These are phyloP conservation scores for Acacia acuminata DNA, from an alignment of 306 rosid genomes.

Conservation along the genomic window DNA sequence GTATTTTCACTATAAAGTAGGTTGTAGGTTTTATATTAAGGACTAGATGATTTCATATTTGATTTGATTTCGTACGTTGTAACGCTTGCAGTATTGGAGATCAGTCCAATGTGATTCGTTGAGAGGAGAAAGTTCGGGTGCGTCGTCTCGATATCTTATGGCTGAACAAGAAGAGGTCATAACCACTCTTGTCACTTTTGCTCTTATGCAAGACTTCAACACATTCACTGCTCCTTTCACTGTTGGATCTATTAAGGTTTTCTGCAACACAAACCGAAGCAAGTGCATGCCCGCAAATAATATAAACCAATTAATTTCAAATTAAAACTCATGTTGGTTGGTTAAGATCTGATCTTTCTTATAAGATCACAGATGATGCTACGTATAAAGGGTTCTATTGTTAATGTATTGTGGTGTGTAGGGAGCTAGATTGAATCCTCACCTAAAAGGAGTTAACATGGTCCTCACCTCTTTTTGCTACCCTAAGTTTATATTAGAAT, in stretches of 20 bases:
- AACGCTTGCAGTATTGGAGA: conserved; percentile 65
- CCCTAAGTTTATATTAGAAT: no score
- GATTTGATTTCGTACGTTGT: conserved; percentile 43
- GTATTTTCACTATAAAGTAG: background rate
- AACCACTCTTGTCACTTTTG: conserved; percentile 66
- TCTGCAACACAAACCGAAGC: conserved; percentile 31
- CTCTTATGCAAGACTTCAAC: conserved; percentile 65
- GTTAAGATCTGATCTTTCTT: background rate
- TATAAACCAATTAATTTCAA: background rate
- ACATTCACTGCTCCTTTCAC: conserved; percentile 68
- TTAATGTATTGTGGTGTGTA: no score
- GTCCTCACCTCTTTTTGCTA: no score
- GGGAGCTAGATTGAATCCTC: no score
- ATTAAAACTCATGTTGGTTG: background rate
- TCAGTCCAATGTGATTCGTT: conserved; percentile 88
- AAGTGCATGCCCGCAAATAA: background rate
- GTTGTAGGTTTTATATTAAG: no score
- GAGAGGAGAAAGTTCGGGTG: conserved; percentile 56
- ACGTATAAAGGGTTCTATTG: no score
- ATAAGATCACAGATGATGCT: background rate
- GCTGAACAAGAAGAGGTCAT: conserved; percentile 86
- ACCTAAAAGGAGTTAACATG: no score
- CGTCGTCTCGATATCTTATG: conserved; percentile 68
- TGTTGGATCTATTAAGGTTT: conserved; percentile 71
- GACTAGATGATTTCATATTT: no score